Evolutionary conservation across 306 rosid genomes (phyloP).

Genomic region (Carpinus viminea): DNA sequence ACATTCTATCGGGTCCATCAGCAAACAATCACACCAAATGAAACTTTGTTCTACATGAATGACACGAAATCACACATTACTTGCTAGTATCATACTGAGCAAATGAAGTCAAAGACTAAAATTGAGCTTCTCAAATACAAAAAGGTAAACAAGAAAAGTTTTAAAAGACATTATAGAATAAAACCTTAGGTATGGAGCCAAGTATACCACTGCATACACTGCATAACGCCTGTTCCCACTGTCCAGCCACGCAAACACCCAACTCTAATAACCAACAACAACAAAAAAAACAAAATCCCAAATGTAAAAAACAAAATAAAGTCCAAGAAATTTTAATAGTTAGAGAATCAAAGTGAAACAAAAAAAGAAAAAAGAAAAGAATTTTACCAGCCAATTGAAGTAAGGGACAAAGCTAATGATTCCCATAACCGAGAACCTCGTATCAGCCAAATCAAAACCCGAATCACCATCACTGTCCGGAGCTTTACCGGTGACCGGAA

Average conservation of each 20-base stretch:
- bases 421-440: constrained; percentile 81
- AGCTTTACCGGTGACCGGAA: constrained; percentile 41
- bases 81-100: background rate
- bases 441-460: constrained; percentile 51
- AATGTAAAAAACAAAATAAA: background rate
- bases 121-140: background rate
- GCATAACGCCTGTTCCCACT: constrained; percentile 75
- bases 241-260: constrained; percentile 96
- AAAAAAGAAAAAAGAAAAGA: background rate
- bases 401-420: constrained; percentile 85
- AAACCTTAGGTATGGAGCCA: constrained; percentile 85
- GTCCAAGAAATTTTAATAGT: background rate
- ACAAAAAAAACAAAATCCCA: constrained; percentile 5
- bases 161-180: constrained; percentile 1
- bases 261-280: constrained; percentile 55
- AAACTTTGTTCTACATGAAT: too few species aligned
- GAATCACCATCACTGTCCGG: constrained; percentile 46
- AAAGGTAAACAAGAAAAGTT: background rate
- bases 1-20: background rate
- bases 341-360: background rate
- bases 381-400: constrained; percentile 89
- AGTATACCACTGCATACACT: constrained; percentile 72
- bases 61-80: too few species aligned
- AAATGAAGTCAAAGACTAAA: background rate
- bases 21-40: background rate